phyloP scores from a whole-genome alignment of 1,139 yeast genomes.

The Meyerozyma carpophila region DNA sequence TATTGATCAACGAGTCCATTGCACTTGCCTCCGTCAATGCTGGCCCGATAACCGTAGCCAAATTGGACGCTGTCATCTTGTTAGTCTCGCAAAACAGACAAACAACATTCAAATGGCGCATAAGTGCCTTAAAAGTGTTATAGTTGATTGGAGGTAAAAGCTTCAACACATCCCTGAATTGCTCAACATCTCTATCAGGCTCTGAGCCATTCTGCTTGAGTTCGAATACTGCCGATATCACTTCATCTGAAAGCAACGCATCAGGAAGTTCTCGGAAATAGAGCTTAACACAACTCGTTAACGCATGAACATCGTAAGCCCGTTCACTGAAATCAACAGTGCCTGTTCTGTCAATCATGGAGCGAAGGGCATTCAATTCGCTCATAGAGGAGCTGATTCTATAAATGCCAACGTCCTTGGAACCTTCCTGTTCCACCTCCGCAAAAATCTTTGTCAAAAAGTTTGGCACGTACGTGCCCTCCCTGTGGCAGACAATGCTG shows the following conservation, averaged over 20 bases:
- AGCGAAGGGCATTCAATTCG: conserved; percentile 64
- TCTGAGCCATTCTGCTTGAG: conserved; percentile 26
- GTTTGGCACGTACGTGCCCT: conserved; percentile 54
- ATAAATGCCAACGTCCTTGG: conserved; percentile 88
- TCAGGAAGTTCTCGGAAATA: conserved; percentile 87
- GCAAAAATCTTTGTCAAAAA: conserved; percentile 60
- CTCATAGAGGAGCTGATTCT: conserved; percentile 88
- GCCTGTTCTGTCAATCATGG: conserved; percentile 69
- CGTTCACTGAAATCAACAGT: conserved; percentile 54
- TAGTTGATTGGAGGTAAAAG: conserved; percentile 62
- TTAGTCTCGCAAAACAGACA: conserved; percentile 56
- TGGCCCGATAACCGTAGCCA: conserved; percentile 73
- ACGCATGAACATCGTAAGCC: conserved; percentile 78
- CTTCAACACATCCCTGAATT: conserved; percentile 41
- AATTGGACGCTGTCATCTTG: conserved; percentile 74
- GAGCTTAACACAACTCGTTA: conserved; percentile 85
- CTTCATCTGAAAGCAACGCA: conserved; percentile 61
- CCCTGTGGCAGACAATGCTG: conserved; percentile 67
- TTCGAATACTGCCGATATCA: conserved; percentile 44
- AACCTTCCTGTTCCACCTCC: conserved; percentile 77
- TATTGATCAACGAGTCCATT: conserved; percentile 43
- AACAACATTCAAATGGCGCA: conserved; percentile 63
- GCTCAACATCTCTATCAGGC: conserved; percentile 19
- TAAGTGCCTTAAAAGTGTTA: conserved; percentile 59
- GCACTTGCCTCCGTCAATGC: conserved; percentile 55